Base-by-base conservation (phyloP, 1,284 basidiomycete genomes). In the Fomitopsis pinicola region DNA sequence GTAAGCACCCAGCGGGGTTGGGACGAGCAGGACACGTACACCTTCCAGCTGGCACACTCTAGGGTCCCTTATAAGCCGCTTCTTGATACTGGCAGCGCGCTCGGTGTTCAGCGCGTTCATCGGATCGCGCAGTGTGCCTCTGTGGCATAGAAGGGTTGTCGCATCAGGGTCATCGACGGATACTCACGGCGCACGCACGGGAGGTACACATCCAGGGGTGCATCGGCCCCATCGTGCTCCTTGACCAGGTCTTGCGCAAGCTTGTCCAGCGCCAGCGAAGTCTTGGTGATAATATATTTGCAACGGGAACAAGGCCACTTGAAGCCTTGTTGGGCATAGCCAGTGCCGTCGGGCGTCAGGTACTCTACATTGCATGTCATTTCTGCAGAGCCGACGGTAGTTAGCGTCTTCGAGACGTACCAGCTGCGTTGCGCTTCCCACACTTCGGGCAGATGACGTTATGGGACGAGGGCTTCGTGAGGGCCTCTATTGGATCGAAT, bases 311-410 rank as follows among this genome's bases (percentile, higher is more conserved):
- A 80, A 5, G 38, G 28, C 0, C 68, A 38, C 7, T 48, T 48
- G 61, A 80, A 81, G 5, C 66, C 67, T 38, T 67, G 68, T 60
- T 80, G 79, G 3, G 77, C 66, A 59, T 79, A 81, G 1, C 78
- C 78, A 5, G 69, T 74, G 8, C 74, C 76, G 2, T 62, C 59
- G 2, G 57, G 42, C 4, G 63, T 74, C 65, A 78, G 68, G 38
- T 74, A 73, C 1, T 72, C 78, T 80, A 17, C 35, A 33, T 12
- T n/a, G 33, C 33, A 12, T 14, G 50, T 22, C 22, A 22, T 22
- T 22, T 22, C 22, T 22, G 22, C 22, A 35, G 42, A 46, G 22
- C 40, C 42, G 57, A 33, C 44, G 26, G 17, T 7, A 48, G 33
- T 38, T 8, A 55, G 38, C 36, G 1, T 45, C 14, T 38, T 14